Evolutionary conservation across 2,329 filamentous ascomycete species (phyloP).

Genomic region (Fusarium devonianum): DNA sequence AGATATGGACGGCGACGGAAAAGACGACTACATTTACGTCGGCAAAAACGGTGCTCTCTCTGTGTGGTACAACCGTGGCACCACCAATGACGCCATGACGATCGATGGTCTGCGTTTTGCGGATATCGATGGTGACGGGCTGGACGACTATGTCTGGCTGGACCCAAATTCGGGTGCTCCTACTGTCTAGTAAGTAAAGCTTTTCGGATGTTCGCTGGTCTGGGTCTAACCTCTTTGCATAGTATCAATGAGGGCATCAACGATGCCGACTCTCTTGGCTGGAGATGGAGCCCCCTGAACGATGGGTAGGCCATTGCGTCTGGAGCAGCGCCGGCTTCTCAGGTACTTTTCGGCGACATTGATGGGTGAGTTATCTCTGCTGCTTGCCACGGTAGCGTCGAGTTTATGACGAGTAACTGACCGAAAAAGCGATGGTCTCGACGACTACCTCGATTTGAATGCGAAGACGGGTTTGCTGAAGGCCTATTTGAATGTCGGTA

Average conservation of each 20-base stretch:
- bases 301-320: conserved; percentile 8
- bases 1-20: conserved; percentile 30
- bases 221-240: not conserved
- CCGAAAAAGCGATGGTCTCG: not conserved
- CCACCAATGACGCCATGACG: not conserved
- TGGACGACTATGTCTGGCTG: conserved; percentile 18
- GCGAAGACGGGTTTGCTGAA: not conserved
- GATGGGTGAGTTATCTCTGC: conserved; percentile 4
- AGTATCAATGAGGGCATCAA: conserved; percentile 10
- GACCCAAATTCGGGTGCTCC: conserved; percentile 6
- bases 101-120: conserved; percentile 16
- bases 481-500: not conserved
- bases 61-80: conserved; percentile 15
- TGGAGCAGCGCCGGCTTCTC: not conserved
- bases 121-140: conserved; percentile 20
- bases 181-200: conserved; percentile 4
- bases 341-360: conserved; percentile 10
- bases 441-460: conserved; percentile 2
- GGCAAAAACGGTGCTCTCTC: conserved; percentile 36
- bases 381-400: too few species aligned
- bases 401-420: not conserved
- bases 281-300: conserved; percentile 13
- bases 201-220: fast-evolving
- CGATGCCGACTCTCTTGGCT: conserved; percentile 9
- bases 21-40: conserved; percentile 32